phyloP scores from a whole-genome alignment of 148 eudicot species.

The Mesembryanthemum crystallinum region DNA sequence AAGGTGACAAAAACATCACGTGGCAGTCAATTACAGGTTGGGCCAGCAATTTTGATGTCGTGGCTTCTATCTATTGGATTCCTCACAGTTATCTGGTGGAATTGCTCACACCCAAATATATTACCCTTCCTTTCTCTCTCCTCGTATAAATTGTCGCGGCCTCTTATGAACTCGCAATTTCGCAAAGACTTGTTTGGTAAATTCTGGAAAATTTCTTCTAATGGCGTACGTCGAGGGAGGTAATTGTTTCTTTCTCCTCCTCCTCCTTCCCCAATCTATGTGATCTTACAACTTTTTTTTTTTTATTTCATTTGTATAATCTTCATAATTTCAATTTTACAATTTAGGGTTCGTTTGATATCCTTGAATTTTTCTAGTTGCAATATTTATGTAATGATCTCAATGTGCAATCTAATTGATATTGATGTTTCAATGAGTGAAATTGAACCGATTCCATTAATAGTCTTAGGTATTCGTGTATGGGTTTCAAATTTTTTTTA shows the following conservation, averaged over 20 bases:
- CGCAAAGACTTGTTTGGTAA: slow-evolving; percentile 12
- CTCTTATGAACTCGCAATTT: background rate
- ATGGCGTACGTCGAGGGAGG: slow-evolving; percentile 60
- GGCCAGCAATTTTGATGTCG: background rate
- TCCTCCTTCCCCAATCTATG: background rate
- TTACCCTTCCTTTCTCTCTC: background rate
- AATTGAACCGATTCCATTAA: background rate
- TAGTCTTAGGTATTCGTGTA: background rate
- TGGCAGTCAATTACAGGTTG: background rate
- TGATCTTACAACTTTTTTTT: background rate
- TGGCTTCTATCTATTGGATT: background rate
- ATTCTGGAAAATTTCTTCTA: slow-evolving; percentile 18
- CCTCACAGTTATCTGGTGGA: background rate
- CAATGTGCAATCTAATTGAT: background rate
- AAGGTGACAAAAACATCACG: background rate
- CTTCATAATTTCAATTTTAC: background rate
- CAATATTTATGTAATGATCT: background rate
- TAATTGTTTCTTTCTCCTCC: slow-evolving; percentile 14
- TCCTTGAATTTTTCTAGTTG: background rate
- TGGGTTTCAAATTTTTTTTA: background rate
- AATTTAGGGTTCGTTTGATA: background rate
- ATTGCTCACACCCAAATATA: slow-evolving; percentile 7
- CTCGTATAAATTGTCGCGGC: background rate
- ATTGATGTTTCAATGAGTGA: background rate
- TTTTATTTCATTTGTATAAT: too few relatives aligned